Evolutionary conservation across 768 basidiomycete genomes (phyloP).

Genomic region (Auriscalpium vulgare): DNA sequence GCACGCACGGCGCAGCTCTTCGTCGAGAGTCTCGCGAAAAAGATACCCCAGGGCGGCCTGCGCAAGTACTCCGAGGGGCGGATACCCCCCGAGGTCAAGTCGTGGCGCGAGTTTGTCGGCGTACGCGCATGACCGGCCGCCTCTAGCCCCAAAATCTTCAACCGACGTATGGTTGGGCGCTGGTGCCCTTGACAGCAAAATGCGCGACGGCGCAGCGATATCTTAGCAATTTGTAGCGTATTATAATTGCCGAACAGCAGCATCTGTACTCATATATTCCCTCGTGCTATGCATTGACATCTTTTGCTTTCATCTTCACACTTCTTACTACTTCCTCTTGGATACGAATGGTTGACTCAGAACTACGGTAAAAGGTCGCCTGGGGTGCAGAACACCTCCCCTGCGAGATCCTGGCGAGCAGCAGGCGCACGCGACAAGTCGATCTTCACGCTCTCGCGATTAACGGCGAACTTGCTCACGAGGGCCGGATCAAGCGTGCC

Average conservation of each 20-base stretch:
- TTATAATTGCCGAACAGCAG: not conserved
- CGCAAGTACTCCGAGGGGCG: conserved; percentile 76
- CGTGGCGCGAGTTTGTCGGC: conserved; percentile 88
- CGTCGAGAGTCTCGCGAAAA: conserved; percentile 80
- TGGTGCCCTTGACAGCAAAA: no score
- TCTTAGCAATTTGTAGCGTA: conserved; percentile 15
- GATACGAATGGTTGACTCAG: not conserved
- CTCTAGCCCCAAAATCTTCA: not conserved
- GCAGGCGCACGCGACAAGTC: conserved; percentile 27
- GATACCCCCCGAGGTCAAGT: conserved; percentile 85
- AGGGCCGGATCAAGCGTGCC: conserved; percentile 47
- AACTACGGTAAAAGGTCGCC: conserved; percentile 7
- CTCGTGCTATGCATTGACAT: no score
- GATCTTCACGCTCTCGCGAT: conserved; percentile 29
- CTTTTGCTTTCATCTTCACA: not conserved
- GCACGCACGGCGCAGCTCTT: conserved; percentile 83
- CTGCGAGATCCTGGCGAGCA: not conserved
- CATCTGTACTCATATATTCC: not conserved
- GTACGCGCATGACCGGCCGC: conserved; percentile 39
- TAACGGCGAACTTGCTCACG: conserved; percentile 54
- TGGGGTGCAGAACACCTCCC: conserved; percentile 5
- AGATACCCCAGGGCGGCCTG: conserved; percentile 76
- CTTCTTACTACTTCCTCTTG: not conserved
- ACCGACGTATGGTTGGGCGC: not conserved
- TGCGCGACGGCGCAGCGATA: not conserved